A percentile compares a stretch with the other conserved stretches of the same genome.
Conservation (phyloP, 1,284 basidiomycete species). For the Austroboletus novae-zelandiae region DNA sequence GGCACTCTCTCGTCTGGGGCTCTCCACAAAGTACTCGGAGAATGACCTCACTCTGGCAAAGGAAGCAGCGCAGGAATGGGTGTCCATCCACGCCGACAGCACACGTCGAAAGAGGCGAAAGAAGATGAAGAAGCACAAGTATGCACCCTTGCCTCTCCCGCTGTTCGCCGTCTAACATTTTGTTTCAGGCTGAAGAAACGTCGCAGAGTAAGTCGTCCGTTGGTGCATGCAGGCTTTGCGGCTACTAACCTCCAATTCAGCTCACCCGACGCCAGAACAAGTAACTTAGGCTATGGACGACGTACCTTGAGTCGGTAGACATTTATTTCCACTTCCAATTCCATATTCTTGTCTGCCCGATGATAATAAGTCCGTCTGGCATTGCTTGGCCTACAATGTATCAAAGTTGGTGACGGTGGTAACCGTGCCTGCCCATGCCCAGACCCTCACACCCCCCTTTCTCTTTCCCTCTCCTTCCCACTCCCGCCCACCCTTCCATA, state of each 20-base stretch:
- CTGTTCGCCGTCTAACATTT: slow-evolving; percentile 5
- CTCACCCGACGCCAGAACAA: slow-evolving; percentile 34
- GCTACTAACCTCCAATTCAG: slow-evolving; percentile 19
- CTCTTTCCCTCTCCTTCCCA: slow-evolving; percentile 83
- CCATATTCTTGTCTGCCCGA: not conserved
- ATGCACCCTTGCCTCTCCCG: slow-evolving; percentile 32
- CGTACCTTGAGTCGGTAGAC: slow-evolving; percentile 10
- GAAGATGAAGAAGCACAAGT: slow-evolving; percentile 94
- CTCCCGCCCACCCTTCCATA: slow-evolving; percentile 64
- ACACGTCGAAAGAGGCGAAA: slow-evolving; percentile 77
- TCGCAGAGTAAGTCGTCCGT: slow-evolving; percentile 36
- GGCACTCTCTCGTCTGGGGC: slow-evolving; percentile 57
- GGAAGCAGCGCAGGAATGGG: slow-evolving; percentile 55
- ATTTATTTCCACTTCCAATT: slow-evolving; percentile 1
- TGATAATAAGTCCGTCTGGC: not conserved
- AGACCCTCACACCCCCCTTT: slow-evolving; percentile 76
- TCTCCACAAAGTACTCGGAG: slow-evolving; percentile 46
- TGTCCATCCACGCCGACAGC: slow-evolving; percentile 70
- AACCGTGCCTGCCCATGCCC: slow-evolving; percentile 34
- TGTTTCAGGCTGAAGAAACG: slow-evolving; percentile 42
- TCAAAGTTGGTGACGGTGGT: not conserved
- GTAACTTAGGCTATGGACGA: slow-evolving; percentile 17
- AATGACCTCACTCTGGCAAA: slow-evolving; percentile 47
- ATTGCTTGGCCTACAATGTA: not conserved
- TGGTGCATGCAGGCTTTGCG: not conserved